Evolutionary conservation across 2,329 filamentous ascomycete species (phyloP).

Genomic region (Ophiocordyceps camponoti-saundersi): DNA sequence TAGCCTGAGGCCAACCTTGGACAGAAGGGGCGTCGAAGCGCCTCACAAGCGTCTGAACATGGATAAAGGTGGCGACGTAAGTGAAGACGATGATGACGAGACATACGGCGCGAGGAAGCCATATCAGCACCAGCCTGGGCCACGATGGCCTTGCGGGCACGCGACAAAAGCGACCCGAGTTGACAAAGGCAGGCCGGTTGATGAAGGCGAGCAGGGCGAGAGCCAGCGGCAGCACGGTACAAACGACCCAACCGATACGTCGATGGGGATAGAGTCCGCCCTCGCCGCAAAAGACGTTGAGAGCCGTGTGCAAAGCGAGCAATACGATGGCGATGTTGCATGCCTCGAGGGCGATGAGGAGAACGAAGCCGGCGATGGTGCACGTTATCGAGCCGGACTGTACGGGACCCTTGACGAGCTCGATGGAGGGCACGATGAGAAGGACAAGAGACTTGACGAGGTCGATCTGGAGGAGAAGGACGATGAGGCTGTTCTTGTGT

Average conservation of each 20-base stretch:
- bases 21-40: constrained; percentile 15
- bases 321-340: constrained; percentile 56
- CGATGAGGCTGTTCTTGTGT: constrained; percentile 35
- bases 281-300: constrained; percentile 50
- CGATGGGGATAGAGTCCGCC: constrained; percentile 55
- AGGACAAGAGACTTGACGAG: constrained; percentile 54
- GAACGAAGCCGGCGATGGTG: constrained; percentile 51
- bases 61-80: constrained; percentile 53
- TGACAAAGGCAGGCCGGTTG: constrained; percentile 38
- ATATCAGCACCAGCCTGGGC: constrained; percentile 51
- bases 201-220: constrained; percentile 48
- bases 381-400: constrained; percentile 38
- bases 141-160: constrained; percentile 49
- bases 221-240: constrained; percentile 38
- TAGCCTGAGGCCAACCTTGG: neutral
- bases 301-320: constrained; percentile 55
- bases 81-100: constrained; percentile 45
- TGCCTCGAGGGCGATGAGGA: constrained; percentile 49
- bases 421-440: constrained; percentile 44
- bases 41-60: constrained; percentile 33
- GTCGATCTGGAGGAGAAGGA: constrained; percentile 57
- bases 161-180: constrained; percentile 52
- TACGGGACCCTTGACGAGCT: constrained; percentile 34
- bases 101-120: constrained; percentile 59
- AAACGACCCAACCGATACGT: constrained; percentile 37